Percentiles rank a stretch among this genome's conserved stretches.
phyloP scores from a whole-genome alignment of 106 monocot genomes.

The Iris macrosiphon region DNA sequence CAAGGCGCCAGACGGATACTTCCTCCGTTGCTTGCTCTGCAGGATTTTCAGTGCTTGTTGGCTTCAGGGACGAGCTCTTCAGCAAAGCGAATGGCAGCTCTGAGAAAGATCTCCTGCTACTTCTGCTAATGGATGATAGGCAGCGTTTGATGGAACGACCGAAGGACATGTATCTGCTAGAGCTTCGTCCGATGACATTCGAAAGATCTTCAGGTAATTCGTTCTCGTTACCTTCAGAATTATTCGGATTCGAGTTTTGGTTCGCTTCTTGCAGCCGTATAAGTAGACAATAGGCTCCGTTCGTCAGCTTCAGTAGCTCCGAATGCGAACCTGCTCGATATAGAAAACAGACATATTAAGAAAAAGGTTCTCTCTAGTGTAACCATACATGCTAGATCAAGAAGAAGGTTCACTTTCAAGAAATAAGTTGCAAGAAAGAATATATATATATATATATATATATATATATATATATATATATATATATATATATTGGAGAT shows the following conservation, averaged over 20 bases:
- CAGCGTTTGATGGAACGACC: constrained; percentile 5
- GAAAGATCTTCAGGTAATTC: neutral
- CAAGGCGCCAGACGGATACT: constrained; percentile 23
- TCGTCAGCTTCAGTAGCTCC: constrained; percentile 16
- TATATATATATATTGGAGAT: no score
- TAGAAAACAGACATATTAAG: neutral
- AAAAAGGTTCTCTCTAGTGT: no score
- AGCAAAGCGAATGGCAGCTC: neutral
- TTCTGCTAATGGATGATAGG: constrained; percentile 15
- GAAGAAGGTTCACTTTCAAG: no score
- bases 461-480: no score
- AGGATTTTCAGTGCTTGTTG: neutral
- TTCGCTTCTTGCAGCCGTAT: constrained; percentile 29
- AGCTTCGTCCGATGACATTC: neutral
- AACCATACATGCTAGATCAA: no score
- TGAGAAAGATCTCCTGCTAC: constrained; percentile 7
- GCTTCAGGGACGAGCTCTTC: neutral
- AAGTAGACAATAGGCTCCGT: constrained; percentile 37
- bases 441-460: no score
- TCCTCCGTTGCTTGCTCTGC: constrained; percentile 9
- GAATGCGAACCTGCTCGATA: constrained; percentile 22
- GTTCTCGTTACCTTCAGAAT: constrained; percentile 3
- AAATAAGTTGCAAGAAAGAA: no score
- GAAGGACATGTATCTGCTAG: neutral
- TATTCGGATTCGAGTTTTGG: constrained; percentile 7